phyloP scores from a whole-genome alignment of 2,329 filamentous ascomycete species.

The Daldinia eschscholtzii region DNA sequence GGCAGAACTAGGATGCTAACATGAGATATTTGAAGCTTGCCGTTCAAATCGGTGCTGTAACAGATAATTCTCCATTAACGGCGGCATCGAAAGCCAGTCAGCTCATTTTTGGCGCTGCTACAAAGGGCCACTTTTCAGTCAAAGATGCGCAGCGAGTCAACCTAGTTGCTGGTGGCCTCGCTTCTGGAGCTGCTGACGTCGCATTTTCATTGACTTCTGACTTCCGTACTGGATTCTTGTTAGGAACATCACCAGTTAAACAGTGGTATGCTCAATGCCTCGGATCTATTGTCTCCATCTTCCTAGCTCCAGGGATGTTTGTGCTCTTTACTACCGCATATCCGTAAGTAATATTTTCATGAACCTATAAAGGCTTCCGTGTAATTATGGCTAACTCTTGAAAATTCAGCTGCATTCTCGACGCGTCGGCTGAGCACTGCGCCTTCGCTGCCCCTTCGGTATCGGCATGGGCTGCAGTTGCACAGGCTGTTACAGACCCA shows the following conservation, averaged over 20 bases:
- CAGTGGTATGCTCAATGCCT: conserved; percentile 76
- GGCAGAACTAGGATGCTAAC: conserved; percentile 2
- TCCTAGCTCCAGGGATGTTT: conserved; percentile 75
- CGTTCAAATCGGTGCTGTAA: conserved; percentile 71
- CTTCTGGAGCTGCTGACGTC: conserved; percentile 67
- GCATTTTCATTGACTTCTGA: conserved; percentile 69
- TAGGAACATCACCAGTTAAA: conserved; percentile 72
- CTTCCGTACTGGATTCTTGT: conserved; percentile 76
- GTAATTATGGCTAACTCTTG: not conserved
- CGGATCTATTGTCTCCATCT: conserved; percentile 73
- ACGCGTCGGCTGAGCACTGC: conserved; percentile 62
- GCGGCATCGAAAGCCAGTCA: conserved; percentile 77
- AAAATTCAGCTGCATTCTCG: conserved; percentile 65
- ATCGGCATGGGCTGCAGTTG: conserved; percentile 74
- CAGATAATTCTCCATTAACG: conserved; percentile 73
- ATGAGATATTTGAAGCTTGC: conserved; percentile 50
- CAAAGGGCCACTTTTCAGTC: conserved; percentile 64
- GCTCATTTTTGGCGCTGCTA: conserved; percentile 75
- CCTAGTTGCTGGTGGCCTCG: conserved; percentile 71
- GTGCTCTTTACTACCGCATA: conserved; percentile 77
- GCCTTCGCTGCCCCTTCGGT: conserved; percentile 74
- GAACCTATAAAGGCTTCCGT: too few relatives aligned
- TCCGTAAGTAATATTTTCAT: conserved; percentile 54
- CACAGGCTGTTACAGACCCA: conserved; percentile 70
- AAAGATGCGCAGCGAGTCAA: conserved; percentile 72